phyloP scores from a whole-genome alignment of 495 filamentous ascomycete genomes.

The Hyaloscypha finlandica region DNA sequence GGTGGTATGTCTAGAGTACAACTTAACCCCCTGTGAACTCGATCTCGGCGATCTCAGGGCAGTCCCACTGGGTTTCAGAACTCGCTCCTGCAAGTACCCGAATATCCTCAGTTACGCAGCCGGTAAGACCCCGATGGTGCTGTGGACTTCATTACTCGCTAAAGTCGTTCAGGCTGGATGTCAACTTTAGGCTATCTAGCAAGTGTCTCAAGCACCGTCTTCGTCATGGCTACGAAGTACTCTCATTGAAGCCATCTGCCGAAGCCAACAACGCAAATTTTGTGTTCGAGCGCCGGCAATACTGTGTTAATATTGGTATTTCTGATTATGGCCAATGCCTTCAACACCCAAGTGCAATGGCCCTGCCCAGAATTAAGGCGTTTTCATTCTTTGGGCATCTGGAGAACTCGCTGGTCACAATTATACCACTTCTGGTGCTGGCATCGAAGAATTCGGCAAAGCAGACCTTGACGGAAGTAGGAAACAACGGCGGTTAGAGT shows the following conservation, averaged over 20 bases:
- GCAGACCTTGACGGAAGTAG: slow-evolving; percentile 39
- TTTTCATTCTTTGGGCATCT: slow-evolving; percentile 44
- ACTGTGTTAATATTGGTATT: slow-evolving; percentile 43
- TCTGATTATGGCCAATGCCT: slow-evolving; percentile 36
- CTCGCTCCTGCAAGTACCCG: slow-evolving; percentile 46
- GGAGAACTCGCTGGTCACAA: slow-evolving; percentile 41
- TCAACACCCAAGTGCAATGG: slow-evolving; percentile 45
- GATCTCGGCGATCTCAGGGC: slow-evolving; percentile 30
- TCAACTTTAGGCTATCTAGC: slow-evolving; percentile 46
- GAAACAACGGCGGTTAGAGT: slow-evolving; percentile 40
- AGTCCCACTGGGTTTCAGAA: slow-evolving; percentile 54
- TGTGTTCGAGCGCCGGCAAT: slow-evolving; percentile 38
- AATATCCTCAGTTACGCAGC: slow-evolving; percentile 47
- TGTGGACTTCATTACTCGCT: neutral
- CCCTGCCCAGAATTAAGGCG: slow-evolving; percentile 43
- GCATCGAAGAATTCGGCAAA: slow-evolving; percentile 36
- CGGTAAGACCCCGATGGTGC: slow-evolving; percentile 29
- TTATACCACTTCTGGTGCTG: slow-evolving; percentile 38
- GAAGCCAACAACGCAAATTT: slow-evolving; percentile 33
- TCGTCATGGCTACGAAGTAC: slow-evolving; percentile 46
- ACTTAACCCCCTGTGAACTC: neutral
- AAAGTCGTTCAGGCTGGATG: slow-evolving; percentile 45
- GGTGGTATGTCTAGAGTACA: neutral
- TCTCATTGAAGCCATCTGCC: slow-evolving; percentile 38
- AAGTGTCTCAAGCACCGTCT: slow-evolving; percentile 37